Conservation (phyloP, 768 basidiomycete genomes). For the Xerocomus spinulosus region DNA sequence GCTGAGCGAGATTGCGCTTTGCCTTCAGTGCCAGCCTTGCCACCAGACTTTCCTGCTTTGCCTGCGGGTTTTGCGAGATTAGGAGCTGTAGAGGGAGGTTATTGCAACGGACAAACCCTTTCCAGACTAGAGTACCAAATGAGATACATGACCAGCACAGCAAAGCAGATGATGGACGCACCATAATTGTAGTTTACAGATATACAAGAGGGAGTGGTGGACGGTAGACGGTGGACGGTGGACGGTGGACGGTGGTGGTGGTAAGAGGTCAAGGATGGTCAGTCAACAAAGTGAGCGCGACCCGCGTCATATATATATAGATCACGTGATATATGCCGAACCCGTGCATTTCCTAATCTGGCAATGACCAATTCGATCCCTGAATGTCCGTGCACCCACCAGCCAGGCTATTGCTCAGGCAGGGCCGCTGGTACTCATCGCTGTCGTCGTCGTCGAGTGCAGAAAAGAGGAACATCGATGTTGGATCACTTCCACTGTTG, state of each 20-base stretch:
- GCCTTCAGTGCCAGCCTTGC: slow-evolving; percentile 44
- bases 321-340: slow-evolving; percentile 25
- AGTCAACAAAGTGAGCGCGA: slow-evolving; percentile 31
- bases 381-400: slow-evolving; percentile 18
- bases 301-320: slow-evolving; percentile 32
- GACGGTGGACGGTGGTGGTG: too few relatives aligned
- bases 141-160: slow-evolving; percentile 3
- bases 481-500: slow-evolving; percentile 35
- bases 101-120: slow-evolving; percentile 21
- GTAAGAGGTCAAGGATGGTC: slow-evolving; percentile 28
- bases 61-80: slow-evolving; percentile 29
- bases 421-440: slow-evolving; percentile 21
- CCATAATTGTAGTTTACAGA: slow-evolving; percentile 25
- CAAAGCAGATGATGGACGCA: slow-evolving; percentile 8
- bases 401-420: slow-evolving; percentile 8
- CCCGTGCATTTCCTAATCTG: slow-evolving; percentile 15
- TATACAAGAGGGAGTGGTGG: slow-evolving; percentile 10
- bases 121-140: slow-evolving; percentile 23
- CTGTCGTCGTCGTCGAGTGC: slow-evolving; percentile 6
- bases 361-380: slow-evolving; percentile 14
- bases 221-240: slow-evolving; percentile 19
- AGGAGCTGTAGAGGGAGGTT: neutral
- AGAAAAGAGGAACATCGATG: neutral
- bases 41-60: slow-evolving; percentile 48
- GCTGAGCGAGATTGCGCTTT: slow-evolving; percentile 69